Evolutionary conservation across 345 rosid species (phyloP).

Genomic region (Mangifera indica): DNA sequence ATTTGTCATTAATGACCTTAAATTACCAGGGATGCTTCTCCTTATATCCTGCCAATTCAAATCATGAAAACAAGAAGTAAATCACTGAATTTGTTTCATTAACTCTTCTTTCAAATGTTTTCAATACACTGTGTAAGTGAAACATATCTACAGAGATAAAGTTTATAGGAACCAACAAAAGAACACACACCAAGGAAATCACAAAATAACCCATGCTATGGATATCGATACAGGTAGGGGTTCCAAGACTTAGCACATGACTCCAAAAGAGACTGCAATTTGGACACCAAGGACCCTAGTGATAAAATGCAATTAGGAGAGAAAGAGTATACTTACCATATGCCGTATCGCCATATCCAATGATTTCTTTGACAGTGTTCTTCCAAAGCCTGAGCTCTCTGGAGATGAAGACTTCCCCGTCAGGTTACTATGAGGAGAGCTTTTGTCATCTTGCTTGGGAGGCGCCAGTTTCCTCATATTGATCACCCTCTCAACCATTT

Average conservation of each 20-base stretch:
- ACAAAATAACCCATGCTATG: not conserved
- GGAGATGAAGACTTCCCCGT: conserved; percentile 87
- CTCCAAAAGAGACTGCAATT: not conserved
- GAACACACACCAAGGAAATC: not conserved
- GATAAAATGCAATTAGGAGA: not conserved
- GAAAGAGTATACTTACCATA: conserved; percentile 57
- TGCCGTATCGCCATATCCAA: conserved; percentile 98
- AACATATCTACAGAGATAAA: not conserved
- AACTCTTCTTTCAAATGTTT: not conserved
- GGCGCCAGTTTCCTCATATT: conserved; percentile 91
- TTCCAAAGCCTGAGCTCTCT: conserved; percentile 88
- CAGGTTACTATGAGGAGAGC: conserved; percentile 68
- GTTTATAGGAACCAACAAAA: not conserved
- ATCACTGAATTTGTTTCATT: not conserved
- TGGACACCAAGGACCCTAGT: not conserved
- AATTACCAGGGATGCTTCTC: conserved; percentile 78
- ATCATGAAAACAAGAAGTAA: conserved; percentile 13
- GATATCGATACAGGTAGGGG: not conserved
- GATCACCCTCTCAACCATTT: conserved; percentile 95
- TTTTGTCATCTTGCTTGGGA: conserved; percentile 74
- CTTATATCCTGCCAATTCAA: conserved; percentile 75
- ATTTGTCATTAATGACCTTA: conserved; percentile 86
- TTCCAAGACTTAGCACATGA: not conserved
- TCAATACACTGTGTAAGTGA: not conserved
- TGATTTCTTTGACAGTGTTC: conserved; percentile 94